Evolutionary conservation across 345 rosid species (phyloP), one percentile per base, ranked within the genome.

Genomic region (Abelmoschus esculentus): DNA sequence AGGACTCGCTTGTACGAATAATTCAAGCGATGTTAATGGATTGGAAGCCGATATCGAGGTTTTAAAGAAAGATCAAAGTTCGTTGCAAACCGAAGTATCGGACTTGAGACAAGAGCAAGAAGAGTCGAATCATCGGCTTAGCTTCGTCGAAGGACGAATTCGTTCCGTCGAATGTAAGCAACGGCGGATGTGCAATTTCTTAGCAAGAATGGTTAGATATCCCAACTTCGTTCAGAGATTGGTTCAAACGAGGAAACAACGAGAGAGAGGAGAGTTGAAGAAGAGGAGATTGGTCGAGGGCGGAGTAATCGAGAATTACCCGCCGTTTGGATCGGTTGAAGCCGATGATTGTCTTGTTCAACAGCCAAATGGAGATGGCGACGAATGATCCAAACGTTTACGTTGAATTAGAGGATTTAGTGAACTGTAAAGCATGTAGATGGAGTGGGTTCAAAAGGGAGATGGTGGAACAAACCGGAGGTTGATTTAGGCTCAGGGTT

Each of bases 151-250:
- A 44, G 86, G 84, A 34, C 75, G 80, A 18, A 50, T 86, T 54
- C 78, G 58, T 15, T 65, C 66, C 1, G 70, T 84, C 0, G 88
- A 86, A 57, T 66, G 77, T 61, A 81, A 75, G 79, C 88, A 86
- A 61, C 73, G 79, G 17, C 87, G 76, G 61, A 85, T 82, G 81
- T 68, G 83, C 49, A 66, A 66, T 60, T 89, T 89, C 87, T 77
- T 84, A 2, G 69, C 73, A 40, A 86, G 80, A 73, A 80, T 85
- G 2, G 58, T 73, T 19, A 80, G 53, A 74, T 73, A 69, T 55
- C 88, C 88, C 8, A 67, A 46, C 47, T 82, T 80, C 44, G 62
- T 86, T 52, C 83, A 71, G 31, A n/a, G n/a, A n/a, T 62, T 89
- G 68, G 44, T 77, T 28, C 80, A 42, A 59, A 83, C 62, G 83